Evolutionary conservation across 192 early-diverging fungal species (phyloP), one percentile per base, ranked within the genome.

Genomic region (Coemansia sp.): DNA sequence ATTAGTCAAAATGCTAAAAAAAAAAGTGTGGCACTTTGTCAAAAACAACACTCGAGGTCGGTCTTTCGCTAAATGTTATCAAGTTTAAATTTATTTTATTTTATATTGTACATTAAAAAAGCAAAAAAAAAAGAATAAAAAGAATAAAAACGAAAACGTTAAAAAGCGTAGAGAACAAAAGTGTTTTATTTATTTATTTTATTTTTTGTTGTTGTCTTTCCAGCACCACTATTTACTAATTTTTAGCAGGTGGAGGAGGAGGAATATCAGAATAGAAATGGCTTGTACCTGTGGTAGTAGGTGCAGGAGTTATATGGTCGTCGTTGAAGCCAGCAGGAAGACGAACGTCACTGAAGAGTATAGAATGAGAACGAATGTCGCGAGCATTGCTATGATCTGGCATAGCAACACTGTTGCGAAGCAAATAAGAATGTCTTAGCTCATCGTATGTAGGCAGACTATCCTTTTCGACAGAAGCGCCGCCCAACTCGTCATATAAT

Each of bases 401-500:
- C 51, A 25, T 22, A 18, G 51, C 18, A 18, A 54, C 11, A 22
- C 51, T 54, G 22, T 54, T 54, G 51, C 51, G 51, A 18, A 54
- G 18, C n/a, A 54, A 11, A 22, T 54, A 54, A 18, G 51, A 54
- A 25, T 54, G 51, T 18, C 51, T 18, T 28, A 54, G 51, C 51
- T 54, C 51, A 25, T 54, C 51, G 22, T 54, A 54, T 2, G 20
- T 28, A 18, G 51, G 51, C 11, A 54, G 22, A 18, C 25, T 28
- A 25, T 54, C 51, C 51, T 54, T 54, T 18, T 54, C 51, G 2
- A 25, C 20, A 18, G 51, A 54, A 10, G 51, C 51, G 22, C 51
- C 51, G 51, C 51, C 51, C 17, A 54, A 22, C 51, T 54, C 51
- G 8, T 54, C 51, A 25, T 54, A 54, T 22, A 54, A 22, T 22